Base-by-base conservation (phyloP, 495 filamentous ascomycete genomes). In the Penicillium dipodomyicola region DNA sequence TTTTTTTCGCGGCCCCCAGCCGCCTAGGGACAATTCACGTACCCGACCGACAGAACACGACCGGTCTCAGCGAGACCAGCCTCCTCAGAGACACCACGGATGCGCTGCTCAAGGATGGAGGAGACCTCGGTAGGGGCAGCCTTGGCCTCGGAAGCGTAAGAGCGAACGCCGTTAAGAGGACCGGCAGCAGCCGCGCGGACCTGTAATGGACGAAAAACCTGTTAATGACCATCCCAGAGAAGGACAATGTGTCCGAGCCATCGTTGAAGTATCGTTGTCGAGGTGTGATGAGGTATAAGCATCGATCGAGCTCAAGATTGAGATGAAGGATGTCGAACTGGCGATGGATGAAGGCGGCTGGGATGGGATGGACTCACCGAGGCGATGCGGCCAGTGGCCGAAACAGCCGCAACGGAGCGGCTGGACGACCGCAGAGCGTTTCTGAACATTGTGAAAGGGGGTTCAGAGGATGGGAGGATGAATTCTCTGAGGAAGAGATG, bases 31-130 rank as follows among this genome's bases (percentile, higher is more conserved):
- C 40, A 42, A 56, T 59, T 57, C 58, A 87, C 93, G 72, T 95
- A 98, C 94, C 94, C 94, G 76, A 98, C 92, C 65, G 94, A 97
- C 68, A 98, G 85, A 73, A 98, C 94, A 80, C 94, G 92, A 72
- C 94, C 94, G 63, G 94, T 98, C 86, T 98, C 94, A 71, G 94
- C 93, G 72, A 98, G 86, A 77, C 85, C 85, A 72, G 91, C 85
- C 82, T 98, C 94, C 80, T 97, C 95, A 75, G 92, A 84, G 65
- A 96, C 90, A 83, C 94, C 95, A 73, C 95, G 89, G 71, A 98
- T 97, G 76, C 93, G 83, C 85, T 97, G 92, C 82, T 97, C 94
- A 69, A 98, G 89, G 74, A 98, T 97, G 65, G 94, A 97, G 59
- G 95, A 96, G 63, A 98, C 94, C 82, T 98, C 94, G 64, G 94